These are phyloP conservation scores for Plasmodium sp. DNA, from an alignment of 169 alveolate species.

Conservation along the genomic window DNA sequence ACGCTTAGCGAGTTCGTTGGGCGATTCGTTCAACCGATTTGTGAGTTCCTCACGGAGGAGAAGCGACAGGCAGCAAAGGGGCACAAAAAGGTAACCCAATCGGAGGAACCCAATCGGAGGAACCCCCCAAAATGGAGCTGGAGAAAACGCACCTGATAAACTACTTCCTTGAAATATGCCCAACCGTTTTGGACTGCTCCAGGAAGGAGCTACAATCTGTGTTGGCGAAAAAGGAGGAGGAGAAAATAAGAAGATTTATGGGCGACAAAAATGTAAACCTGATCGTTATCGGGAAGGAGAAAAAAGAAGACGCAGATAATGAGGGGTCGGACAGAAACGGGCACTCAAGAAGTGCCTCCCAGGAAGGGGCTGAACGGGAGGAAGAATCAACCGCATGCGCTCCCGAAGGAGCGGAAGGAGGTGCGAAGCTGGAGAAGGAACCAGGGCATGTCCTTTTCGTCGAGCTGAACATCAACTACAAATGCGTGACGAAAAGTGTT, in stretches of 20 bases:
- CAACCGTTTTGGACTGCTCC: constrained; percentile 86
- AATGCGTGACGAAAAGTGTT: constrained; percentile 64
- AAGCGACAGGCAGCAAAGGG: neutral
- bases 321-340: constrained; percentile 7
- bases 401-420: neutral
- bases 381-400: neutral
- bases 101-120: neutral
- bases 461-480: constrained; percentile 62
- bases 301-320: constrained; percentile 24
- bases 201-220: constrained; percentile 84
- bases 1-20: neutral
- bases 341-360: constrained; percentile 17
- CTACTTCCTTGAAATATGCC: constrained; percentile 86
- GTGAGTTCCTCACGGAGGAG: neutral
- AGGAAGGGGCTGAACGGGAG: neutral
- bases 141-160: constrained; percentile 84
- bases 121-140: constrained; percentile 76
- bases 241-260: constrained; percentile 79
- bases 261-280: constrained; percentile 81
- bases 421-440: constrained; percentile 9
- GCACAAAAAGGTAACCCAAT: neutral
- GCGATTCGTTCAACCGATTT: neutral
- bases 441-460: constrained; percentile 41
- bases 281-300: constrained; percentile 85
- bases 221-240: constrained; percentile 82